Evolutionary conservation across 2,329 filamentous ascomycete genomes (phyloP), one percentile per base, ranked within the genome.

Genomic region (Neoscytalidium dimidiatum): DNA sequence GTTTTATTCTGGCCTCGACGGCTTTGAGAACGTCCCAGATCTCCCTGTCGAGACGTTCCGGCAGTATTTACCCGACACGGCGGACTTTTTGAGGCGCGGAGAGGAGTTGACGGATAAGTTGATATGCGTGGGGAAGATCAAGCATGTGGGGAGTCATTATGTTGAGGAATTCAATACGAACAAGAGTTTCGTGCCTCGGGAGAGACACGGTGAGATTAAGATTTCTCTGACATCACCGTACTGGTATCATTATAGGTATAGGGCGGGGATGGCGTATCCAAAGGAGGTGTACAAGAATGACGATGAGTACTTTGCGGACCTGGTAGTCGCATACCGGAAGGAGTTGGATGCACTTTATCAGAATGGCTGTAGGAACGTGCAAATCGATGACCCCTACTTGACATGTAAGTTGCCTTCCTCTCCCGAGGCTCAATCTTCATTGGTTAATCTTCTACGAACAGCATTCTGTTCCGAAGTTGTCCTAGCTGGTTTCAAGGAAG

Each of bases 201-300:
- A 88, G 31, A 80, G 86, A 63, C 85, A 88, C 71, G 85, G 86
- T 68, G 86, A 89, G 68, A 85, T 88, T 75, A 90, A 91, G 79
- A 84, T 91, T 69, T 90, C 88, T 19, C 79, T 91, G 70, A 85
- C 88, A 19, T 86, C 88, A 4, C 87, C 88, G 1, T 86, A 86
- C 74, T 90, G 88, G 84, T 91, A 90, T 73, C 89, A 92, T 75
- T 81, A 90, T 71, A 83, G 88, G 57, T 87, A 87, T 73, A 83
- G 85, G 75, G 82, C 86, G 66, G 79, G 79, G 31, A 78, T 77
- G 62, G 78, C 77, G n/a, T 83, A 80, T 66, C 74, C 78, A 9
- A 75, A 79, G 67, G 79, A 80, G 4, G 77, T 80, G 6, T 83
- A 83, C 66, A 72, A 72, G 13, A 80, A 74, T 57, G 81, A 83